Percentiles rank a stretch among this genome's conserved stretches.
phyloP scores from a whole-genome alignment of 768 basidiomycete species.

The Russula sp. region DNA sequence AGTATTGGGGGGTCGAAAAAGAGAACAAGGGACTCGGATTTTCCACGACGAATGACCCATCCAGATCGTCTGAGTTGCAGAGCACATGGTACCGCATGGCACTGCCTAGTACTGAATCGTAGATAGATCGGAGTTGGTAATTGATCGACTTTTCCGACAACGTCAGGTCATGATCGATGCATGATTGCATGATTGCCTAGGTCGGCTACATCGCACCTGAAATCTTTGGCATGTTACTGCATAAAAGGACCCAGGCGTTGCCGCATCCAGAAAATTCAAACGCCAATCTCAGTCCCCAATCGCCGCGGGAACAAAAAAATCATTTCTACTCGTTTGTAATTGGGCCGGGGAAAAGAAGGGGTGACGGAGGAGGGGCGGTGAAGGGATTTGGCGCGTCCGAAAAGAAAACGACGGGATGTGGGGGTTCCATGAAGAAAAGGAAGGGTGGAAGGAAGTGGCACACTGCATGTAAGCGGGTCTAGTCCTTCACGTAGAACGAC shows the following conservation, averaged over 20 bases:
- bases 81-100: background rate
- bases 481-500: background rate
- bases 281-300: conserved; percentile 3
- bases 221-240: background rate
- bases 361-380: background rate
- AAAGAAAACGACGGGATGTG: background rate
- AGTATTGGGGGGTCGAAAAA: background rate
- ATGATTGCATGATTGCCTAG: background rate
- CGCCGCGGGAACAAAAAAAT: background rate
- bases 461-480: background rate
- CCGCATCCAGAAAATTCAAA: background rate
- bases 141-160: background rate
- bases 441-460: background rate
- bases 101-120: background rate
- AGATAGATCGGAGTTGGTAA: background rate
- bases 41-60: background rate
- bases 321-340: background rate
- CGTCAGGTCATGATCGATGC: background rate
- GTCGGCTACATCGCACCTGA: background rate
- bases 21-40: background rate
- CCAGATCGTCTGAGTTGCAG: background rate
- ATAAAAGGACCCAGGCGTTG: background rate
- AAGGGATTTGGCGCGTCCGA: background rate
- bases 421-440: background rate
- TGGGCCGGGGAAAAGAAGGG: background rate